These are phyloP conservation scores for Blastomyces parvus DNA, from an alignment of 2,329 filamentous ascomycete genomes.

Conservation along the genomic window DNA sequence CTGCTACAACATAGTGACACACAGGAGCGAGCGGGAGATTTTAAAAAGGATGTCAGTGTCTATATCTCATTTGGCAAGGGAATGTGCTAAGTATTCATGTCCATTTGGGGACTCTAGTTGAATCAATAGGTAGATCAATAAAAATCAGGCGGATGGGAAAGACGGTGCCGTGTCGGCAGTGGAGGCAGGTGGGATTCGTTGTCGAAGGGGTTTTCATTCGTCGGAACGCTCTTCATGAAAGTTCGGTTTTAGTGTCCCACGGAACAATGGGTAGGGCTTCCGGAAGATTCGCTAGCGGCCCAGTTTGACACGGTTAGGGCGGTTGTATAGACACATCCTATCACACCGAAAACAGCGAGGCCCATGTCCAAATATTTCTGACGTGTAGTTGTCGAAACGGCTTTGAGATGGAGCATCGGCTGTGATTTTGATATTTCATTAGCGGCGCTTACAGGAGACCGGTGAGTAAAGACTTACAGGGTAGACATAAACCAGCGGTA, in stretches of 20 bases:
- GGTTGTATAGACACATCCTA: constrained; percentile 90
- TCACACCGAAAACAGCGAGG: constrained; percentile 70
- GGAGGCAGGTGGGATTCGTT: not conserved
- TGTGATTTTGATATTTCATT: constrained; percentile 29
- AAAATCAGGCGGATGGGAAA: not conserved
- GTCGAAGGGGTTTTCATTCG: not conserved
- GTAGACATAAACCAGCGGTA: constrained; percentile 94
- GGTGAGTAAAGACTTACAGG: constrained; percentile 56
- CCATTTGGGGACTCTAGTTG: not conserved
- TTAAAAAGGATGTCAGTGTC: not conserved
- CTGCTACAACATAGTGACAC: not conserved
- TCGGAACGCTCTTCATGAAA: not conserved
- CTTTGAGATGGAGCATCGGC: constrained; percentile 83
- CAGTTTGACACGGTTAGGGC: constrained; percentile 77
- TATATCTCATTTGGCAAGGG: not conserved
- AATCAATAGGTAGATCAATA: not conserved
- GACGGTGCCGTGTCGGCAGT: not conserved
- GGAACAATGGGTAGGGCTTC: constrained; percentile 21
- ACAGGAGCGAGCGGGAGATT: not conserved
- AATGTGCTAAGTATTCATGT: not conserved
- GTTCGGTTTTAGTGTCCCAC: not conserved
- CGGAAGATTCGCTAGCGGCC: constrained; percentile 46
- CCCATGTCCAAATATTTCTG: constrained; percentile 63
- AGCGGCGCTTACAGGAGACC: not conserved
- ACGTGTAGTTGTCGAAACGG: constrained; percentile 58